phyloP scores from a whole-genome alignment of 257 asterid genomes.

The Echium plantagineum region DNA sequence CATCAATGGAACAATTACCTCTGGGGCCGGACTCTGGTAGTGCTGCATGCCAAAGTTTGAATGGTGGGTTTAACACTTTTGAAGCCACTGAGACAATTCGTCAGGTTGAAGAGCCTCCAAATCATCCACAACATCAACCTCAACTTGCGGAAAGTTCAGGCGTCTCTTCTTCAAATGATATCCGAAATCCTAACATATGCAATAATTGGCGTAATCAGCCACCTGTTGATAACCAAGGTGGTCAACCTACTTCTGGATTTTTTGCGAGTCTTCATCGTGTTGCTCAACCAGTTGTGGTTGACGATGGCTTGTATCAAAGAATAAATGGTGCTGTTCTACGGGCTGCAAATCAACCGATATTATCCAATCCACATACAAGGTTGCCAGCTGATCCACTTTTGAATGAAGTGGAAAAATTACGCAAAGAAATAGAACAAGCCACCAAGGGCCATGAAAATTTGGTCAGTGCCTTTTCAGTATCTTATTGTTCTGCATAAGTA shows the following conservation, averaged over 20 bases:
- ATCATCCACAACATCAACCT: slow-evolving; percentile 9
- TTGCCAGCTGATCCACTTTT: slow-evolving; percentile 25
- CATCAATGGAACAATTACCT: neutral
- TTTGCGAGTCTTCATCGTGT: slow-evolving; percentile 9
- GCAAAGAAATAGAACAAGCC: slow-evolving; percentile 22
- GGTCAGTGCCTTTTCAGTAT: slow-evolving; percentile 29
- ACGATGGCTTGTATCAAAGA: slow-evolving; percentile 11
- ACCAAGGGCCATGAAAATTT: slow-evolving; percentile 22
- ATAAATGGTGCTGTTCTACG: slow-evolving; percentile 14
- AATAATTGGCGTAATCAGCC: slow-evolving; percentile 6
- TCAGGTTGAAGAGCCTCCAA: slow-evolving; percentile 13
- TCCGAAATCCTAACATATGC: neutral
- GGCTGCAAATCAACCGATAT: slow-evolving; percentile 7
- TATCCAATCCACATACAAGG: slow-evolving; percentile 8
- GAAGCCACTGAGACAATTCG: slow-evolving; percentile 24
- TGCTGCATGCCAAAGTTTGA: slow-evolving; percentile 13
- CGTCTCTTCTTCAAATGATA: slow-evolving; percentile 10
- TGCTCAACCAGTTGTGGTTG: slow-evolving; percentile 13
- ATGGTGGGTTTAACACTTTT: slow-evolving; percentile 17
- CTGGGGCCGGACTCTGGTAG: slow-evolving; percentile 19
- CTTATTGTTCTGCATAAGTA: no score
- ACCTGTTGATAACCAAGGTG: slow-evolving; percentile 4
- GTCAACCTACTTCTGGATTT: slow-evolving; percentile 11
- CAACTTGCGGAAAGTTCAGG: slow-evolving; percentile 10
- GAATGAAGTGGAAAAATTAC: slow-evolving; percentile 24